Evolutionary conservation across 306 rosid species (phyloP).

Genomic region (Oxytropis ochrocephala): DNA sequence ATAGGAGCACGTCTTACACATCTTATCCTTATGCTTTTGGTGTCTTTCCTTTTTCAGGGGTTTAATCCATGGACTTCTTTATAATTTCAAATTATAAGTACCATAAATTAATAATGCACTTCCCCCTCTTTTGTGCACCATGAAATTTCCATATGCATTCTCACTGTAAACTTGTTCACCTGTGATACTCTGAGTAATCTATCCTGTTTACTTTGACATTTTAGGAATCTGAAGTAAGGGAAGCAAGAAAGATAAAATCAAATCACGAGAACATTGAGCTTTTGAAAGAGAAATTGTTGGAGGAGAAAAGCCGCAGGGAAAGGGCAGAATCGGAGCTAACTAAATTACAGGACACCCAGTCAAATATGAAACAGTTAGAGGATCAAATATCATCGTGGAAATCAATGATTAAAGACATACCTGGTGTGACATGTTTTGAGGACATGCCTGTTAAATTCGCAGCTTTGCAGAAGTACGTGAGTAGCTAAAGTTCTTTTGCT

Average conservation of each 20-base stretch:
- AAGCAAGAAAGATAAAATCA: constrained; percentile 78
- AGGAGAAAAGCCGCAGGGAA: constrained; percentile 68
- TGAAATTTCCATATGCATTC: not conserved
- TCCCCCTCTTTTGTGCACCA: not conserved
- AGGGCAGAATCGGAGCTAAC: constrained; percentile 70
- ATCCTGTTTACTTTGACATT: constrained; percentile 26
- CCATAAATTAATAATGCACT: not conserved
- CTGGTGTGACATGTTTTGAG: constrained; percentile 68
- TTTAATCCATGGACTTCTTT: not conserved
- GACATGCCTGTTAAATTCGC: constrained; percentile 75
- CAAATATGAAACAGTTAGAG: constrained; percentile 57
- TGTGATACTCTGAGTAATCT: not conserved
- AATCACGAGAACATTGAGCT: constrained; percentile 64
- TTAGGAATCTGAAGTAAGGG: constrained; percentile 93
- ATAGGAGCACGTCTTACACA: not conserved
- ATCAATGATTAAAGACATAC: constrained; percentile 53
- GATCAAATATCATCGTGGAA: constrained; percentile 76
- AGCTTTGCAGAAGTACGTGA: constrained; percentile 77
- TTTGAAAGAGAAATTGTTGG: constrained; percentile 75
- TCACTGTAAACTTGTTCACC: not conserved
- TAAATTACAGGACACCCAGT: constrained; percentile 65
- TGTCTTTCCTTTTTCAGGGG: not conserved
- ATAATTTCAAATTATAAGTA: not conserved
- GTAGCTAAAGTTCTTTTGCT: constrained; percentile 15
- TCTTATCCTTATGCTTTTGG: not conserved